A percentile compares a stretch with the other conserved stretches of the same genome.
Conservation (phyloP, 2,329 filamentous ascomycete species). For the Meredithiella fracta region DNA sequence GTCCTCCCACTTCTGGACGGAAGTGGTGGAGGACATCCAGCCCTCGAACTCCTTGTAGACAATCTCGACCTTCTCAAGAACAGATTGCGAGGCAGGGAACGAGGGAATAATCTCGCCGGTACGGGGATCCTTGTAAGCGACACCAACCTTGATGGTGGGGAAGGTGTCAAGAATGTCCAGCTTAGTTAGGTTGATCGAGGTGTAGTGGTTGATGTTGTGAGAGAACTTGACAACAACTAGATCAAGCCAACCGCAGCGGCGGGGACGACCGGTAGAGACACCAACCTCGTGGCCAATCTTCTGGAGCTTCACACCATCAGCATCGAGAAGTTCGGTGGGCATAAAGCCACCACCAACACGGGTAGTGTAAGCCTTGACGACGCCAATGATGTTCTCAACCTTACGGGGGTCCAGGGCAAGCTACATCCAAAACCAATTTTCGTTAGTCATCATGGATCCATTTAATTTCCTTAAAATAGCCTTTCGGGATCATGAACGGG, state of each 20-base stretch:
- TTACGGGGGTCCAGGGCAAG: slow-evolving; percentile 32
- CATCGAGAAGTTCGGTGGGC: slow-evolving; percentile 37
- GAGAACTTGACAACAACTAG: slow-evolving; percentile 53
- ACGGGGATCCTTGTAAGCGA: slow-evolving; percentile 42
- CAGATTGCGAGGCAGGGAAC: slow-evolving; percentile 47
- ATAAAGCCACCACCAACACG: slow-evolving; percentile 45
- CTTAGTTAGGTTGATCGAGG: slow-evolving; percentile 35
- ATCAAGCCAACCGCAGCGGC: slow-evolving; percentile 36
- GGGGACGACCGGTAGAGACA: slow-evolving; percentile 15
- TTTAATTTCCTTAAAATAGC: not conserved
- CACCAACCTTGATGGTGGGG: slow-evolving; percentile 50
- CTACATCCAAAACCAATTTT: slow-evolving; percentile 1
- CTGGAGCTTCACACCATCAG: slow-evolving; percentile 25
- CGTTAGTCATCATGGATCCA: slow-evolving; percentile 4
- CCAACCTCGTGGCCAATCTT: slow-evolving; percentile 26
- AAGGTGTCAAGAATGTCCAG: slow-evolving; percentile 56
- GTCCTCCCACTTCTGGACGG: slow-evolving; percentile 41
- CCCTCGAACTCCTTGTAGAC: slow-evolving; percentile 53
- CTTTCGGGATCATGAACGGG: not conserved
- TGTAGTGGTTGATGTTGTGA: slow-evolving; percentile 35
- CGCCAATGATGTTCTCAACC: slow-evolving; percentile 42
- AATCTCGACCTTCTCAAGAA: slow-evolving; percentile 43
- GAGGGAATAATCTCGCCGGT: slow-evolving; percentile 34
- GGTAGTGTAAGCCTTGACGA: slow-evolving; percentile 47
- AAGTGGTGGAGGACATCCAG: slow-evolving; percentile 50